Base-by-base conservation (phyloP, 2,329 filamentous ascomycete genomes). In the Stachybotrys chartarum region DNA sequence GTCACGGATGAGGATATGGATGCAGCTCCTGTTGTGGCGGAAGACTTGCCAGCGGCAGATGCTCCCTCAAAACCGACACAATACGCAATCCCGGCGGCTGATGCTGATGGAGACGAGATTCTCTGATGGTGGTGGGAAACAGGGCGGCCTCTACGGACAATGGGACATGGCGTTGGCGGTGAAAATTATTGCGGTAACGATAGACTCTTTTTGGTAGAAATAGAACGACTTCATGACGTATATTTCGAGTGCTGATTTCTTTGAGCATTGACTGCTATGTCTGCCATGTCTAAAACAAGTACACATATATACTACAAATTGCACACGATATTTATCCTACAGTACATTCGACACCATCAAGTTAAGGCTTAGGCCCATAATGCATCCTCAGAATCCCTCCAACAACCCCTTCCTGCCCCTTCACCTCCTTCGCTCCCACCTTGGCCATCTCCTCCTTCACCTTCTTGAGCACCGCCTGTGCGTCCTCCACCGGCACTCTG, bases 401-500 rank as follows among this genome's bases (percentile, higher is more conserved):
- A 7, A 80, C 30, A 52, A 70, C 66, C 16, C 80, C 82, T 31
- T 78, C 73, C 58, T 73, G 66, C 5, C 60, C 58, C 66, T 76
- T 78, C 52, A 63, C 65, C 70, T 82, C 76, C 61, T 66, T 77
- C 55, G 70, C 76, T 0, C 70, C 72, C 14, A 64, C 55, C 14
- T 64, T 64, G 50, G 70, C 67, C 11, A 71, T 59, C 50, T 62
- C 62, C 16, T 74, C 72, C 56, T 63, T 60, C 7, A 80, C 64
- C 50, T 60, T 67, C 50, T 57, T 59, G 31, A 93, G 63, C 49
- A 92, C 68, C 30, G 70, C 77, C 57, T 79, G 68, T 18, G 83
- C 83, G 70, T 92, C 86, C 30, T 84, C 82, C 44, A 65, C 64
- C 0, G 88, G 84, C 56, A 77, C 77, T 59, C 80, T 77, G 16